Base-by-base conservation (phyloP, 116 monocot genomes). In the Cymodocea nodosa region DNA sequence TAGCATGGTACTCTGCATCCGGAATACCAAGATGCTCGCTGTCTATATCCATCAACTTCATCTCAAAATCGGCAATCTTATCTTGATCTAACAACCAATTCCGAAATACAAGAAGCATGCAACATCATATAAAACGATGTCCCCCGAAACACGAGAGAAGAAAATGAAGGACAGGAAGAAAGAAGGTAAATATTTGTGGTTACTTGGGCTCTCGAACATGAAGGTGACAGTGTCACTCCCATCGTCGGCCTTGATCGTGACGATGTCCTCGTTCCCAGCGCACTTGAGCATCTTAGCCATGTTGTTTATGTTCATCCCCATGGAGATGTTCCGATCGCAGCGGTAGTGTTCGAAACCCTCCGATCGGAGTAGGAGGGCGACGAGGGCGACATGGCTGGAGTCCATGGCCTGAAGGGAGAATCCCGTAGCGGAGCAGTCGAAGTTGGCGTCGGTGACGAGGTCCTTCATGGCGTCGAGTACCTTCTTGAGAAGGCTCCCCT, bases 381-480 rank as follows among this genome's bases (percentile, higher is more conserved):
- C 90, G 15, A 92, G 85, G 0, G 92, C 87, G 18, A 93, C 88
- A 62, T 93, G 92, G 79, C 92, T 93, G 36, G 92, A 93, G 64
- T 93, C 92, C 92, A 93, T 93, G 56, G 88, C 92, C 76, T 93
- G 92, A 20, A 93, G 88, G 24, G 92, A 93, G 81, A 93, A 85
- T 0, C 92, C 92, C 4, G 92, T 88, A 18, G 81, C 68, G 34
- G 88, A 88, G 83, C 92, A 93, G 75, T 93, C 92, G 79, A 93
- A 93, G 87, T 93, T 93, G 76, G 88, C 92, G 55, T 93, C 88
- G 51, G 74, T 88, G 19, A 93, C 92, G 50, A 93, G 85, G 63
- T 92, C 92, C 67, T 74, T 73, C 59, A 83, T 81, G 59, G 92
- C 67, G 52, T 92, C 92, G 52, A 92, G 60, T 2, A 93, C 88